Evolutionary conservation across 2,329 filamentous ascomycete species (phyloP).

Genomic region (Tolypocladium cylindrosporum): DNA sequence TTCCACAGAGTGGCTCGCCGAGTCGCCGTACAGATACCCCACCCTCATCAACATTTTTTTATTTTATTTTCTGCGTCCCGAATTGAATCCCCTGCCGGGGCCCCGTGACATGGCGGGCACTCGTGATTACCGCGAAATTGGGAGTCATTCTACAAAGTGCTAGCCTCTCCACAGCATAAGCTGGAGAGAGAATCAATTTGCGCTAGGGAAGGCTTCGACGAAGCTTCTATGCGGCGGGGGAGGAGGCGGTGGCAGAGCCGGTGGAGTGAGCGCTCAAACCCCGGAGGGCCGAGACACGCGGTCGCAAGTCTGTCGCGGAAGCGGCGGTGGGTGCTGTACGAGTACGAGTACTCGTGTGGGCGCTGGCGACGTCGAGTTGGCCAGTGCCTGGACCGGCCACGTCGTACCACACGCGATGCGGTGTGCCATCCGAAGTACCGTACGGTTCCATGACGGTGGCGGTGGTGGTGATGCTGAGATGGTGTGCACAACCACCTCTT

Average conservation of each 20-base stretch:
- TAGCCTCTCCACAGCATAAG: constrained; percentile 1
- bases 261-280: background rate
- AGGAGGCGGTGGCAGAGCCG: background rate
- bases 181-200: background rate
- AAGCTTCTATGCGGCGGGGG: constrained; percentile 7
- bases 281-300: background rate
- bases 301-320: background rate
- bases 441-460: background rate
- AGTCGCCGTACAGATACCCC: background rate
- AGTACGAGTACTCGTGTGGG: background rate
- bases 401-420: background rate
- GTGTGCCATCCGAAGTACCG: background rate
- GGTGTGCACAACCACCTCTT: background rate
- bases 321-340: background rate
- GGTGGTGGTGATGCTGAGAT: background rate
- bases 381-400: background rate
- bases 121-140: background rate
- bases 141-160: background rate
- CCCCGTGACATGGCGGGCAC: background rate
- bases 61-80: background rate
- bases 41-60: background rate
- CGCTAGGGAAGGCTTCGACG: constrained; percentile 6
- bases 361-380: background rate
- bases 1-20: background rate
- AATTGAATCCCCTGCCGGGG: background rate